phyloP scores from a whole-genome alignment of 2,329 filamentous ascomycete genomes.

The Cryphonectria radicalis region DNA sequence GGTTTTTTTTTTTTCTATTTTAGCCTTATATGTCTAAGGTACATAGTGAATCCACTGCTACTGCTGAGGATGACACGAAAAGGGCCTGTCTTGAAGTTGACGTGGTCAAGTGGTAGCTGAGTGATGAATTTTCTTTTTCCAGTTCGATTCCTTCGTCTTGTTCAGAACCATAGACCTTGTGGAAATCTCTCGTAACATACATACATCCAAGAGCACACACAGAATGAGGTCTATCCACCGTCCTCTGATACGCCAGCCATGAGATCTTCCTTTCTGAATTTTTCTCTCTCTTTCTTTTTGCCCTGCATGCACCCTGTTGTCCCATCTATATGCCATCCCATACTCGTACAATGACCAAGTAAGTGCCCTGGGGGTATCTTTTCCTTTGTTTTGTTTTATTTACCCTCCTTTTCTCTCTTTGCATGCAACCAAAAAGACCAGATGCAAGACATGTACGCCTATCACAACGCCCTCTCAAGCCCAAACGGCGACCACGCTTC shows the following conservation, averaged over 20 bases:
- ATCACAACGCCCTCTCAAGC: constrained; percentile 21
- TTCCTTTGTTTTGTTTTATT: constrained; percentile 5
- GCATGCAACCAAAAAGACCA: constrained; percentile 1
- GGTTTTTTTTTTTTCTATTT: too few species aligned
- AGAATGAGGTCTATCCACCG: constrained; percentile 23
- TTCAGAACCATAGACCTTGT: background rate
- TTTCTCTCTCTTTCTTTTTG: background rate
- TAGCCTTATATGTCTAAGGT: too few species aligned
- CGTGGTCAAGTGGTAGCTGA: constrained; percentile 22
- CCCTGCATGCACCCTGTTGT: constrained; percentile 19
- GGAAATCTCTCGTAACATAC: background rate
- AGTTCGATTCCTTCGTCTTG: background rate
- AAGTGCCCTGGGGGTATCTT: constrained; percentile 27
- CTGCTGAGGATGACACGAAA: background rate
- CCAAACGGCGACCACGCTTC: constrained; percentile 52
- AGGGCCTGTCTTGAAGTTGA: background rate
- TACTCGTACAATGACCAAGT: constrained; percentile 28
- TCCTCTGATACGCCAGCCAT: constrained; percentile 24
- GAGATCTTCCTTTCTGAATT: constrained; percentile 1
- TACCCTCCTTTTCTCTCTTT: background rate
- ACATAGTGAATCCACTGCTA: background rate
- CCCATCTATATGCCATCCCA: constrained; percentile 27
- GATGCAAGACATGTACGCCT: background rate
- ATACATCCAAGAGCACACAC: background rate
- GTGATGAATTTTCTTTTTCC: constrained; percentile 26